Evolutionary conservation across 2,329 filamentous ascomycete genomes (phyloP).

Genomic region (Colletotrichum graminicola): DNA sequence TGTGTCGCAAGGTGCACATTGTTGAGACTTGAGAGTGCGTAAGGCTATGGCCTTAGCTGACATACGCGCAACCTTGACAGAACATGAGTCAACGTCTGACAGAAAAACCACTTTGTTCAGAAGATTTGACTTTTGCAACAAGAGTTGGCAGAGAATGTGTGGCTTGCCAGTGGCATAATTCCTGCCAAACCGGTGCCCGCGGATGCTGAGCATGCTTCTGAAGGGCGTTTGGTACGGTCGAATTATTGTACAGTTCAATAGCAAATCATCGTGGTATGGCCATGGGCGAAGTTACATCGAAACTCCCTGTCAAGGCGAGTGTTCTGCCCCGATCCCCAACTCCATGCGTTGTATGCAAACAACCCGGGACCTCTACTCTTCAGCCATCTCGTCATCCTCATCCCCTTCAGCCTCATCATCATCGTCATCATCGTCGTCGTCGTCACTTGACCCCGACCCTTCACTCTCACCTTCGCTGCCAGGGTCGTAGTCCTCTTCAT

Average conservation of each 20-base stretch:
- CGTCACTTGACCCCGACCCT: constrained; percentile 66
- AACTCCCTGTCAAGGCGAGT: neutral
- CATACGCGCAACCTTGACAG: neutral
- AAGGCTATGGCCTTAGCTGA: neutral
- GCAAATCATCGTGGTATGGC: neutral
- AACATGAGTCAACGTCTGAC: neutral
- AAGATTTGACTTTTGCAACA: neutral
- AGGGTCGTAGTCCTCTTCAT: constrained; percentile 76
- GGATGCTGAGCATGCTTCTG: neutral
- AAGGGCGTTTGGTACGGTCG: neutral
- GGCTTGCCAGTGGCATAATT: neutral
- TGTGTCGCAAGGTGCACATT: neutral
- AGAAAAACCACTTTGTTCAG: neutral
- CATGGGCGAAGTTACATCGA: too few relatives aligned
- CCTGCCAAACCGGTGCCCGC: neutral
- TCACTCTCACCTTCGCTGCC: constrained; percentile 71
- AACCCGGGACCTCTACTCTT: constrained; percentile 9
- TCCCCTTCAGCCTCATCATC: constrained; percentile 57
- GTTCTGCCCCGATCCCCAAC: too few relatives aligned
- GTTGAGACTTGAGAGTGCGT: too few relatives aligned
- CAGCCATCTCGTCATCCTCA: constrained; percentile 30
- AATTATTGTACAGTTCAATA: neutral
- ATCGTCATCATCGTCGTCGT: constrained; percentile 64
- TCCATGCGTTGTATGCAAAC: neutral
- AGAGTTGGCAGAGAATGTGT: neutral